A percentile compares a stretch with the other conserved stretches of the same genome.
Conservation (phyloP, 371 early-diverging fungal genomes). For the Zychaea mexicana region DNA sequence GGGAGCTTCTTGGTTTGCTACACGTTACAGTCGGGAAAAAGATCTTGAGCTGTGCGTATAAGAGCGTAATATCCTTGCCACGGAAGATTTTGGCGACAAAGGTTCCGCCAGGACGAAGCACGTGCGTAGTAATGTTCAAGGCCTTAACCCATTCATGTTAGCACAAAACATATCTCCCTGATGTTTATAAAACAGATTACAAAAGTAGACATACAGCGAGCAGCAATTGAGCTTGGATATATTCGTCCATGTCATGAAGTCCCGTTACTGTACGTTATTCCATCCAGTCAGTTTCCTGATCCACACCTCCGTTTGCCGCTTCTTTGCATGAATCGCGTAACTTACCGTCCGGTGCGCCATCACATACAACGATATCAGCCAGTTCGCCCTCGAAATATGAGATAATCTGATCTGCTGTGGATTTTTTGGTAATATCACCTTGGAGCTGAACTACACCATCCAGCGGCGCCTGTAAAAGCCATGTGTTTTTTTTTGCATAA, state of each 20-base stretch:
- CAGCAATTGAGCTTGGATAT: conserved; percentile 95
- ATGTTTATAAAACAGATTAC: too few relatives aligned
- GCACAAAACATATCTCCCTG: too few relatives aligned
- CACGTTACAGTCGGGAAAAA: conserved; percentile 90
- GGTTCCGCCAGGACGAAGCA: conserved; percentile 85
- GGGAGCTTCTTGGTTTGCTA: conserved; percentile 95
- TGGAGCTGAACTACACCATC: conserved; percentile 93
- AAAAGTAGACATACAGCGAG: conserved; percentile 68
- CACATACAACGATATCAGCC: conserved; percentile 97
- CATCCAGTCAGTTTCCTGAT: not conserved
- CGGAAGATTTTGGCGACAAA: conserved; percentile 98
- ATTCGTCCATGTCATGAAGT: conserved; percentile 99
- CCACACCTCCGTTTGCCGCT: not conserved
- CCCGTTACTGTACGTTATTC: conserved; percentile 79
- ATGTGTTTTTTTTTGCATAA: not conserved
- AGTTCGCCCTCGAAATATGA: conserved; percentile 84
- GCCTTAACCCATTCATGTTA: conserved; percentile 62
- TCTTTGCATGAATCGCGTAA: not conserved
- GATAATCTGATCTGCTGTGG: conserved; percentile 91
- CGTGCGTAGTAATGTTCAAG: conserved; percentile 92
- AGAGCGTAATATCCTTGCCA: conserved; percentile 88
- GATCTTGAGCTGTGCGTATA: conserved; percentile 89
- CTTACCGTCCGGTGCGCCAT: conserved; percentile 97
- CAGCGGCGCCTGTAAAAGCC: conserved; percentile 75
- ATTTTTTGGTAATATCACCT: conserved; percentile 98